Conservation (phyloP, 1,139 yeast genomes). For the Candida buenavistaensis region DNA sequence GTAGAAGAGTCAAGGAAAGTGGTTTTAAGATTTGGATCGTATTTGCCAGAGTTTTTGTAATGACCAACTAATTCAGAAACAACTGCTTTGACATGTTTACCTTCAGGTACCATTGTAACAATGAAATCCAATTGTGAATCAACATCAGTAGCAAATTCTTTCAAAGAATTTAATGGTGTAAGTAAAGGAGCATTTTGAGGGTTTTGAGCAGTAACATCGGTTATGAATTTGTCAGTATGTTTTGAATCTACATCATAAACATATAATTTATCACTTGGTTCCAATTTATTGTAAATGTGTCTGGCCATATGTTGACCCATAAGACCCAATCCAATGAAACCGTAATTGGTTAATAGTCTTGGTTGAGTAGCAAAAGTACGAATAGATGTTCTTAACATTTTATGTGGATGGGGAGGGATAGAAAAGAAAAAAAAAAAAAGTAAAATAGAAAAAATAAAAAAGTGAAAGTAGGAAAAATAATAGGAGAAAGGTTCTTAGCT, state of each 20-base stretch:
- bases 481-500: too few species aligned
- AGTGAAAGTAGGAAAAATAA: too few species aligned
- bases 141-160: constrained; percentile 37
- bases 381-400: constrained; percentile 11
- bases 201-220: constrained; percentile 22
- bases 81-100: constrained; percentile 50
- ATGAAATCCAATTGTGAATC: constrained; percentile 43
- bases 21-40: constrained; percentile 14
- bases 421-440: not conserved
- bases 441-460: not conserved
- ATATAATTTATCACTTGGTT: constrained; percentile 39
- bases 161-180: constrained; percentile 22
- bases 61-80: constrained; percentile 38
- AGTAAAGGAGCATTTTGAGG: constrained; percentile 25
- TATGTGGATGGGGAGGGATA: not conserved
- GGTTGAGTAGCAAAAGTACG: constrained; percentile 24
- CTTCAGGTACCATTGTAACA: constrained; percentile 62
- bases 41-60: constrained; percentile 20
- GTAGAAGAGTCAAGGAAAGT: constrained; percentile 55
- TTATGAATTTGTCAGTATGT: constrained; percentile 29
- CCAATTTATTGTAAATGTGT: constrained; percentile 47
- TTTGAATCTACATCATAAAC: constrained; percentile 45
- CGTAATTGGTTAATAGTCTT: constrained; percentile 32
- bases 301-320: constrained; percentile 65
- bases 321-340: constrained; percentile 59